Conservation (phyloP, 176 grass and related monocot genomes). For the Oryza coarctata region DNA sequence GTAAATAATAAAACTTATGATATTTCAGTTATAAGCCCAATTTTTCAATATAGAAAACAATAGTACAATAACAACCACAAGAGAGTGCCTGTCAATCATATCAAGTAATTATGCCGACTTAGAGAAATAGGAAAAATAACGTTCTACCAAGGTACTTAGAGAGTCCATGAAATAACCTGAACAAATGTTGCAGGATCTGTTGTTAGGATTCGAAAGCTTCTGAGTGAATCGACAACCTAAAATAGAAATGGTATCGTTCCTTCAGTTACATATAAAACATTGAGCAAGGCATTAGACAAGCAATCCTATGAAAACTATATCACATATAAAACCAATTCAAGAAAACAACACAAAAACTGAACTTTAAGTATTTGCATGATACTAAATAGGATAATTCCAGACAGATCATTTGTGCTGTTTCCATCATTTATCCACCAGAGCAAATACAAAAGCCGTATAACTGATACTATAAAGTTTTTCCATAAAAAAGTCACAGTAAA, state of each 20-base stretch:
- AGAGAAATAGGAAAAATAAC: background rate
- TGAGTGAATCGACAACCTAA: conserved; percentile 55
- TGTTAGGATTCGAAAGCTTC: conserved; percentile 47
- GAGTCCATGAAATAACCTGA: conserved; percentile 38
- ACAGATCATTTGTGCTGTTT: background rate
- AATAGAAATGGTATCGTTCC: background rate
- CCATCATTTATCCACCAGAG: background rate
- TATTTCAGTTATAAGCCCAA: background rate
- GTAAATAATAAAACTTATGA: background rate
- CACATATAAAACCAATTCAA: background rate
- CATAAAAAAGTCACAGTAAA: too few relatives aligned
- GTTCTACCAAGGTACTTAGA: background rate
- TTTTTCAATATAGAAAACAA: background rate
- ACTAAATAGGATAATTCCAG: background rate
- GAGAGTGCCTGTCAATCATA: background rate
- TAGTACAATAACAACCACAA: background rate
- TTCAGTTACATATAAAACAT: conserved; percentile 4
- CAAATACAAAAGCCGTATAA: background rate
- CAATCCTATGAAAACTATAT: background rate
- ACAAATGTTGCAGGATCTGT: conserved; percentile 68
- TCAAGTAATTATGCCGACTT: background rate
- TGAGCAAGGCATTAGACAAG: background rate
- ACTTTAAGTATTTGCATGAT: background rate
- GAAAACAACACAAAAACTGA: background rate
- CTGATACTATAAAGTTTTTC: background rate